phyloP scores from a whole-genome alignment of 192 early-diverging fungal species.

The Entophlyctis luteolus region DNA sequence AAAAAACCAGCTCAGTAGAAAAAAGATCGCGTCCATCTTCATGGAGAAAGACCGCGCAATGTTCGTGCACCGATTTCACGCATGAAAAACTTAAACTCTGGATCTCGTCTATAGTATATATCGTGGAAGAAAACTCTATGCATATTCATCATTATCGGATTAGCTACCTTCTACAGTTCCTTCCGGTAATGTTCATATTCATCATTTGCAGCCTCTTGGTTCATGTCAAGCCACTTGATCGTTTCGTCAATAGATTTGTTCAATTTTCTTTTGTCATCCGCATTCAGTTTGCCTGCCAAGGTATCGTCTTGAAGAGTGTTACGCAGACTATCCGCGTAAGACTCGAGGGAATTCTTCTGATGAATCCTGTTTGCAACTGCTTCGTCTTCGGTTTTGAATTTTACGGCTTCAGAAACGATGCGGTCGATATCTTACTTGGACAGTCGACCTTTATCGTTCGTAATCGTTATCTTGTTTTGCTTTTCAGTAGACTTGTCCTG shows the following conservation, averaged over 20 bases:
- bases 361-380: conserved; percentile 81
- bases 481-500: conserved; percentile 90
- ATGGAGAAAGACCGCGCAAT: no score
- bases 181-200: conserved; percentile 94
- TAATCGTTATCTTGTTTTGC: conserved; percentile 97
- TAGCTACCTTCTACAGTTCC: conserved; percentile 87
- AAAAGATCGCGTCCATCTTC: no score
- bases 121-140: no score
- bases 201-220: conserved; percentile 94
- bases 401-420: conserved; percentile 89
- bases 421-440: conserved; percentile 98
- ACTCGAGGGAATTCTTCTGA: conserved; percentile 92
- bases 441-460: conserved; percentile 96
- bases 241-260: conserved; percentile 77
- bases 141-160: conserved; percentile 96
- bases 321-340: conserved; percentile 94
- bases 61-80: no score
- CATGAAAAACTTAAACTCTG: no score
- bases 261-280: conserved; percentile 85
- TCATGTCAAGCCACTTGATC: conserved; percentile 91
- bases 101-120: no score
- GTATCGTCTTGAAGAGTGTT: conserved; percentile 86
- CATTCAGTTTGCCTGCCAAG: conserved; percentile 73
- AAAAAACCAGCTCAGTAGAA: no score
- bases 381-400: conserved; percentile 97